Evolutionary conservation across 768 basidiomycete genomes (phyloP), one percentile per base, ranked within the genome.

Genomic region (Suillus subluteus): DNA sequence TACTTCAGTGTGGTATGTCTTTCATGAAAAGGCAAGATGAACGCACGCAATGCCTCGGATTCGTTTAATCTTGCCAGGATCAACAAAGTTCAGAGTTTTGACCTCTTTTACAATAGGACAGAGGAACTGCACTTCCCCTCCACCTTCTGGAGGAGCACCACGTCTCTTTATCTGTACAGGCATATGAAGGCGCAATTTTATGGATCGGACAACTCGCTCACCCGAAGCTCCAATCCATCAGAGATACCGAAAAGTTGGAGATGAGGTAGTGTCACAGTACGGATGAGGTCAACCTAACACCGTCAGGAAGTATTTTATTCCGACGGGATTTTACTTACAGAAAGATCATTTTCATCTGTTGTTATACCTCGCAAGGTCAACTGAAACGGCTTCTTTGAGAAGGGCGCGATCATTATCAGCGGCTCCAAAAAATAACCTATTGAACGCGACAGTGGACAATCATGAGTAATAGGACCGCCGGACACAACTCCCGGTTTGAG

Each of bases 351-450:
- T 52, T 94, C 92, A 72, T 98, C 95, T 1, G 96, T 94, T 1
- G 98, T 99, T 65, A 99, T 90, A 1, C 98, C 98, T 62, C 85
- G 87, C 63, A 99, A 76, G 0, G 91, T 97, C 37, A 96, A 75
- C 55, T 91, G 85, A 58, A 99, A 76, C 0, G 94, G 88, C 68
- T 86, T 91, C 82, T 99, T 99, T 26, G 95, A 85, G 74, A 99
- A 99, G 0, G 95, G 95, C 3, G 94, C 96, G 4, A 99, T 82
- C 83, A 94, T 92, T 23, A 98, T 81, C 2, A 98, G 72, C 16
- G 95, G 90, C 74, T 99, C 98, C 13, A 99, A 81, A 74, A 94
- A 99, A 79, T 99, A 99, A 13, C 98, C 98, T 54, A 99, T 84
- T 37, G 94, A 91, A 50, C 96, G 86, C 13, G 94, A 92, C 21